Conservation (phyloP, 1,139 yeast genomes). For the Candida tunisiensis region DNA sequence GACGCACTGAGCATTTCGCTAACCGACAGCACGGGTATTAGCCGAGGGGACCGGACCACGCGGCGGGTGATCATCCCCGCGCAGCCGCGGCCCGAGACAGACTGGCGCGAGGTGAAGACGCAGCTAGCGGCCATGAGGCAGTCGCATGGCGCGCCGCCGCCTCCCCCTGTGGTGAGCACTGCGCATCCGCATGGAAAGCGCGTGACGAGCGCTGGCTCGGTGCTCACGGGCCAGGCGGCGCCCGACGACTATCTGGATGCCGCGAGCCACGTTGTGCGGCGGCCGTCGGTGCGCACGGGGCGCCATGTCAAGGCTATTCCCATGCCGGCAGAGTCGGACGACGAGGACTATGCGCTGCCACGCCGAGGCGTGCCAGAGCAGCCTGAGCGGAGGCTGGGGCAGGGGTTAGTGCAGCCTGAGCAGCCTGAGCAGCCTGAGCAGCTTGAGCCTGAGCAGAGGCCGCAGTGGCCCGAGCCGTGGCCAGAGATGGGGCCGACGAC, state of each 20-base stretch:
- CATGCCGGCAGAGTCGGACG: conserved; percentile 1
- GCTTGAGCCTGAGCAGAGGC: too few relatives aligned
- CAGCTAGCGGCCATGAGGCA: conserved; percentile 9
- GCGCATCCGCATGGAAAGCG: background rate
- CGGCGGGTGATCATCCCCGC: too few relatives aligned
- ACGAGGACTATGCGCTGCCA: too few relatives aligned
- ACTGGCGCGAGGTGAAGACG: conserved; percentile 10
- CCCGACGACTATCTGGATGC: conserved; percentile 10
- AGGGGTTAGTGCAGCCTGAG: too few relatives aligned
- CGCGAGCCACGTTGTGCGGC: conserved; percentile 8
- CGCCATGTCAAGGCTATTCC: conserved; percentile 10
- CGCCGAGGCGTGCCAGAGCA: too few relatives aligned
- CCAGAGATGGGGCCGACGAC: too few relatives aligned
- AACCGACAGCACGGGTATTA: too few relatives aligned
- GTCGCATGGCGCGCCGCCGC: background rate
- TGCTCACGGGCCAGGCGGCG: background rate
- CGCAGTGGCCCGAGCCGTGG: too few relatives aligned
- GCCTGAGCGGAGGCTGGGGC: too few relatives aligned
- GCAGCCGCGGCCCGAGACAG: background rate
- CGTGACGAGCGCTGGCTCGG: background rate
- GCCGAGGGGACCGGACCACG: too few relatives aligned
- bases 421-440: too few relatives aligned
- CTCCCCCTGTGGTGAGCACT: conserved; percentile 1
- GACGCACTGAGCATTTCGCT: too few relatives aligned
- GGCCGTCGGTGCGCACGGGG: conserved; percentile 12